Evolutionary conservation across 805 yeast genomes (phyloP).

Genomic region (Cyberlindnera samutprakarnensis): DNA sequence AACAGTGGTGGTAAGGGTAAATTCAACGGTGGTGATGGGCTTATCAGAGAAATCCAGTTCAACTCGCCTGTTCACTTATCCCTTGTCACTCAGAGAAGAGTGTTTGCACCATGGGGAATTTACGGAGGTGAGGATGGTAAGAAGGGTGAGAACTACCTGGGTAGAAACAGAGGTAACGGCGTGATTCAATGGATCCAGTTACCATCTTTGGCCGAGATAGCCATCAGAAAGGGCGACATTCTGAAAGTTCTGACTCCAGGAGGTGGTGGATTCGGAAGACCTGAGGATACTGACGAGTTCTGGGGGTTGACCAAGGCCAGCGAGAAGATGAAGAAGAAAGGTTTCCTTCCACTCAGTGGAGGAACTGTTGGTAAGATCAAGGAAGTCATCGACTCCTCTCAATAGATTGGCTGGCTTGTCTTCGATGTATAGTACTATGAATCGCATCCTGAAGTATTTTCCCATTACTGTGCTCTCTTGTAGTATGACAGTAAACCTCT

Average conservation of each 20-base stretch:
- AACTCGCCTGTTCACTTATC: slow-evolving; percentile 33
- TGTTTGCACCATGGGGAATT: slow-evolving; percentile 47
- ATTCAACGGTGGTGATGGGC: slow-evolving; percentile 45
- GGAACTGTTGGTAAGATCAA: slow-evolving; percentile 16
- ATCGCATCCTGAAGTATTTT: too few species aligned
- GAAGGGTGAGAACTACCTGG: slow-evolving; percentile 36
- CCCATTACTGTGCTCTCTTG: too few species aligned
- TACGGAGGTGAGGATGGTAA: slow-evolving; percentile 47
- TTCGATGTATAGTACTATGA: too few species aligned
- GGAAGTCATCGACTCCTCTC: slow-evolving; percentile 15
- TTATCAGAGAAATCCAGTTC: slow-evolving; percentile 42
- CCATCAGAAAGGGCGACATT: slow-evolving; percentile 30
- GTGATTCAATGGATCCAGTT: slow-evolving; percentile 26
- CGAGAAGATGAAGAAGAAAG: slow-evolving; percentile 1
- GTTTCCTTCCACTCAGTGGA: slow-evolving; percentile 18
- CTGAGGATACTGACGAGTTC: slow-evolving; percentile 17
- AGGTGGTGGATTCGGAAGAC: slow-evolving; percentile 39
- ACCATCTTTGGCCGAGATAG: slow-evolving; percentile 28
- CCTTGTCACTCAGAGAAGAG: slow-evolving; percentile 43
- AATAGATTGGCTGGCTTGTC: too few species aligned
- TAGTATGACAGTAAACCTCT: too few species aligned
- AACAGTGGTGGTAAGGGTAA: slow-evolving; percentile 44
- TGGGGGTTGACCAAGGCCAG: slow-evolving; percentile 16
- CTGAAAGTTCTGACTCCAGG: slow-evolving; percentile 34
- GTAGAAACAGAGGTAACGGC: slow-evolving; percentile 26